These are phyloP conservation scores for Entomortierella parvispora DNA, from an alignment of 192 early-diverging fungal species.

Conservation along the genomic window DNA sequence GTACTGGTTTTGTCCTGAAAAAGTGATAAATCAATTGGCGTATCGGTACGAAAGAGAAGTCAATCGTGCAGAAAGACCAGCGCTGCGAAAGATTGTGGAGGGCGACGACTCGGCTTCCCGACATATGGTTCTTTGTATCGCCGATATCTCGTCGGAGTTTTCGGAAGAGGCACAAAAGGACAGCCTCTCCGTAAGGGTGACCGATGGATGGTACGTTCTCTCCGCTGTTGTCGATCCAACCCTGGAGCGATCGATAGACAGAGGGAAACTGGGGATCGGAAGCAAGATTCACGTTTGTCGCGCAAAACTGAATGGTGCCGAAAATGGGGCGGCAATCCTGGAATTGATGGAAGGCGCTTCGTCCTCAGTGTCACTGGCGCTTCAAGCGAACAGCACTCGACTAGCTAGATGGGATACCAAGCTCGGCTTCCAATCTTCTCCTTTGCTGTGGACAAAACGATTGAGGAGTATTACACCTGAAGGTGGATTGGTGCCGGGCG, in stretches of 20 bases:
- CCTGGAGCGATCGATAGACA: slow-evolving; percentile 49
- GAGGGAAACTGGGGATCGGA: slow-evolving; percentile 62
- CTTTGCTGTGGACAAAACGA: slow-evolving; percentile 37
- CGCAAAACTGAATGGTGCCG: slow-evolving; percentile 56
- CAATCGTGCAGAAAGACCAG: slow-evolving; percentile 67
- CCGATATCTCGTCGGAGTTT: slow-evolving; percentile 51
- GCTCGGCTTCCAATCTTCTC: slow-evolving; percentile 61
- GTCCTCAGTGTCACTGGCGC: slow-evolving; percentile 31
- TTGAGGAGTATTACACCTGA: slow-evolving; percentile 52
- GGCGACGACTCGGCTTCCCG: slow-evolving; percentile 63
- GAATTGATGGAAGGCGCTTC: slow-evolving; percentile 50
- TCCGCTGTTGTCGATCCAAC: slow-evolving; percentile 60
- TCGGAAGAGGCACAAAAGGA: neutral
- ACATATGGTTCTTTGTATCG: slow-evolving; percentile 72
- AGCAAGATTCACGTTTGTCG: slow-evolving; percentile 68
- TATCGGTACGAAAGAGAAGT: slow-evolving; percentile 76
- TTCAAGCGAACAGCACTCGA: slow-evolving; percentile 67
- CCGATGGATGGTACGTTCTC: slow-evolving; percentile 81
- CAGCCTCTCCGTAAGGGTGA: slow-evolving; percentile 53
- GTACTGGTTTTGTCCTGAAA: slow-evolving; percentile 50
- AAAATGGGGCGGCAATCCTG: slow-evolving; percentile 30
- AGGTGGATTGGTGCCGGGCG: slow-evolving; percentile 68
- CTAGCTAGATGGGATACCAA: slow-evolving; percentile 69
- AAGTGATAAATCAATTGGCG: slow-evolving; percentile 62
- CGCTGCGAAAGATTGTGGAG: slow-evolving; percentile 72